Conservation (phyloP, 139 green algal species). For the Chlorella sp. region DNA sequence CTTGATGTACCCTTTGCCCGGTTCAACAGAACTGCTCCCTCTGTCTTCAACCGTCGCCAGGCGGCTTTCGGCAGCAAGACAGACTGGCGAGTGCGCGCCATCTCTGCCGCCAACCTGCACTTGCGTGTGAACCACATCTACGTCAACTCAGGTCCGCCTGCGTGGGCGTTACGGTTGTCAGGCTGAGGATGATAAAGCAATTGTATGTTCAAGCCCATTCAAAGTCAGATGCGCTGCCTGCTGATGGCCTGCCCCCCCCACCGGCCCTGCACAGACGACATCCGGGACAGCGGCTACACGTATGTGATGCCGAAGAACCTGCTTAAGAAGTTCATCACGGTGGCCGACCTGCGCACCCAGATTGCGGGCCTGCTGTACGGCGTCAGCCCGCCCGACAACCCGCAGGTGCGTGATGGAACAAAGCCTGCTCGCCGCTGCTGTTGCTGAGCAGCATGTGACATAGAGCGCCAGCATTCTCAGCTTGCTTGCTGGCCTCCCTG, state of each 20-base stretch:
- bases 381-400: constrained; percentile 96
- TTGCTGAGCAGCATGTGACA: neutral
- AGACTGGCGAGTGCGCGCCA: constrained; percentile 98
- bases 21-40: neutral
- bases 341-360: constrained; percentile 98
- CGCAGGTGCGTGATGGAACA: constrained; percentile 56
- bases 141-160: constrained; percentile 78
- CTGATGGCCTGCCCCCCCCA: neutral
- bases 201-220: too few relatives aligned
- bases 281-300: constrained; percentile 95
- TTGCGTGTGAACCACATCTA: constrained; percentile 99
- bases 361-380: constrained; percentile 95
- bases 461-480: neutral
- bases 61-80: constrained; percentile 95
- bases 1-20: too few relatives aligned
- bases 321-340: constrained; percentile 99
- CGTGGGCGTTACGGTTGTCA: too few relatives aligned
- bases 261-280: constrained; percentile 78
- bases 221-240: neutral
- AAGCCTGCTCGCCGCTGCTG: neutral
- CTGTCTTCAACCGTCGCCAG: constrained; percentile 15
- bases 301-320: constrained; percentile 99
- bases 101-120: constrained; percentile 97
- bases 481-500: neutral
- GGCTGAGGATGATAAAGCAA: too few relatives aligned